These are phyloP conservation scores for Aspergillus aculeatinus DNA, from an alignment of 2,329 filamentous ascomycete genomes.

Conservation along the genomic window DNA sequence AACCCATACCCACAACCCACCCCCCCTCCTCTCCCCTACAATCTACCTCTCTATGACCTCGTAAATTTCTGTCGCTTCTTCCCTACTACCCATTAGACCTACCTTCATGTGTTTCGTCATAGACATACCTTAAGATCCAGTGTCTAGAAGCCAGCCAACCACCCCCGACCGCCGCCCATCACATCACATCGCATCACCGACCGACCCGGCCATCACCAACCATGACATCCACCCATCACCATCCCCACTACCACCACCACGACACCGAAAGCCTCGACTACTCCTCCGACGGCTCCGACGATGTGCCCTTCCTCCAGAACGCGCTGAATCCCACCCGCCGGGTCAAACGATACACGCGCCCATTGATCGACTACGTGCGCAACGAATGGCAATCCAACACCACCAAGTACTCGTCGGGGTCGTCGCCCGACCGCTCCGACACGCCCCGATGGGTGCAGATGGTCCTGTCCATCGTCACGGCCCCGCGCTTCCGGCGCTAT, in stretches of 20 bases:
- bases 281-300: constrained; percentile 33
- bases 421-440: constrained; percentile 19
- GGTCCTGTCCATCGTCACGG: constrained; percentile 34
- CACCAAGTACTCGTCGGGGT: constrained; percentile 23
- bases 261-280: constrained; percentile 32
- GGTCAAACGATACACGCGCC: constrained; percentile 23
- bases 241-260: constrained; percentile 3
- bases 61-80: not conserved
- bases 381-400: constrained; percentile 39
- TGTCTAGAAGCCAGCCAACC: not conserved
- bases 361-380: constrained; percentile 40
- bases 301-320: constrained; percentile 13
- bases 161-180: not conserved
- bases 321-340: constrained; percentile 14
- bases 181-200: not conserved
- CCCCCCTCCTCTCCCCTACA: not conserved
- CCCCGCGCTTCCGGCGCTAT: constrained; percentile 44
- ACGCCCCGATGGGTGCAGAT: constrained; percentile 27
- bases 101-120: not conserved
- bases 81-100: not conserved
- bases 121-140: not conserved
- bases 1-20: not conserved
- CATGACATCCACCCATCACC: not conserved
- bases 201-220: not conserved
- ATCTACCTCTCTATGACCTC: not conserved